These are phyloP conservation scores for Herpotrichia juniperi DNA, from an alignment of 2,329 filamentous ascomycete genomes.

Conservation along the genomic window DNA sequence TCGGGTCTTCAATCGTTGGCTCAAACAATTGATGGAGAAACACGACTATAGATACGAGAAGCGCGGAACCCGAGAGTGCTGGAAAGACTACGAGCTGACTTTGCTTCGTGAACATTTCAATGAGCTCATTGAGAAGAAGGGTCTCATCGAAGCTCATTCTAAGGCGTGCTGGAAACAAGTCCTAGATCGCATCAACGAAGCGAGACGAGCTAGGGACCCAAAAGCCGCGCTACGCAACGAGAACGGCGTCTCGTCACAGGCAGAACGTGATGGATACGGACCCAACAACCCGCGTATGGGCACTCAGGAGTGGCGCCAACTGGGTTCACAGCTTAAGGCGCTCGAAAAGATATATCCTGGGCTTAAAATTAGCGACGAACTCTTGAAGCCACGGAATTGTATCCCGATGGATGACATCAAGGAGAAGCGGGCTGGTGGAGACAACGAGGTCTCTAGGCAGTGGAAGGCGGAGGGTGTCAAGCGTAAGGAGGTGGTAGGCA, in stretches of 20 bases:
- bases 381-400: slow-evolving; percentile 1
- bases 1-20: slow-evolving; percentile 5
- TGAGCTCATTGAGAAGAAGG: not conserved
- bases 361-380: not conserved
- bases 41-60: slow-evolving; percentile 1
- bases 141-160: not conserved
- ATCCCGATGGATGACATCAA: slow-evolving; percentile 4
- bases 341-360: not conserved
- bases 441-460: not conserved
- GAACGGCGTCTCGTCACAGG: slow-evolving; percentile 1
- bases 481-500: not conserved
- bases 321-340: not conserved
- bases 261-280: slow-evolving; percentile 4
- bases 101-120: slow-evolving; percentile 6
- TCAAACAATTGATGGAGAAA: not conserved
- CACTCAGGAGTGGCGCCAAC: slow-evolving; percentile 6
- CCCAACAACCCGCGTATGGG: not conserved
- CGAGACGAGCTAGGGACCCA: not conserved
- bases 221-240: not conserved
- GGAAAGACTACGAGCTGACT: not conserved
- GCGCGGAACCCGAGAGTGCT: not conserved
- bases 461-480: not conserved
- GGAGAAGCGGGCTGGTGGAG: not conserved
- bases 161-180: not conserved
- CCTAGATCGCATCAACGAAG: not conserved